These are phyloP conservation scores for Aspergillus asperescens DNA, from an alignment of 495 filamentous ascomycete species.

Conservation along the genomic window DNA sequence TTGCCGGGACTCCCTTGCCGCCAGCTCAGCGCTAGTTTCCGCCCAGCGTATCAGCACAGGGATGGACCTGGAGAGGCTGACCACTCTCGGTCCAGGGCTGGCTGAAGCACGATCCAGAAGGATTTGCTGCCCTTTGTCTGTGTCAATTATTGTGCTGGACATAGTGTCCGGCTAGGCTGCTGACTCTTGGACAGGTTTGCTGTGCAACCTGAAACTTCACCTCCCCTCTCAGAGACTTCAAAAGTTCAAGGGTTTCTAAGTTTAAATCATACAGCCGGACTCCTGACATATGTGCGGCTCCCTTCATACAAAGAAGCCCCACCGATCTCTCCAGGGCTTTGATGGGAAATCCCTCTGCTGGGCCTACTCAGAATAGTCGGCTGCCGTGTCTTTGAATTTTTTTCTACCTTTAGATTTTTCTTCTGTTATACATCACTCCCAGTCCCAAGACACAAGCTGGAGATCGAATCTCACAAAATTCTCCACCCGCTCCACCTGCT, in stretches of 20 bases:
- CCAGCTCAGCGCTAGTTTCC: slow-evolving; percentile 28
- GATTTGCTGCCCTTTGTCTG: slow-evolving; percentile 10
- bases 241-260: slow-evolving; percentile 4
- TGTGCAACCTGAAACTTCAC: slow-evolving; percentile 7
- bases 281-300: slow-evolving; percentile 17
- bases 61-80: slow-evolving; percentile 1
- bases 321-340: slow-evolving; percentile 4
- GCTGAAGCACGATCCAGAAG: slow-evolving; percentile 22
- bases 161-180: not conserved
- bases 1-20: slow-evolving; percentile 48
- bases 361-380: no score
- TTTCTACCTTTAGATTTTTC: slow-evolving; percentile 7
- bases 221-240: not conserved
- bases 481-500: slow-evolving; percentile 28
- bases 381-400: slow-evolving; percentile 16
- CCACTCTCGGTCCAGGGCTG: slow-evolving; percentile 20
- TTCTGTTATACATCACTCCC: slow-evolving; percentile 18
- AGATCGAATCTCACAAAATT: slow-evolving; percentile 35
- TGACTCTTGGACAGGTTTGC: slow-evolving; percentile 17
- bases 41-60: slow-evolving; percentile 9
- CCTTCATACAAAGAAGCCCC: slow-evolving; percentile 8
- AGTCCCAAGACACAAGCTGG: slow-evolving; percentile 20
- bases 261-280: not conserved
- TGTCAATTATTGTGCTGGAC: not conserved
- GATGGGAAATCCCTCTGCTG: slow-evolving; percentile 5